Conservation (phyloP, 768 basidiomycete species). For the Porpolomopsis calyptriformis region DNA sequence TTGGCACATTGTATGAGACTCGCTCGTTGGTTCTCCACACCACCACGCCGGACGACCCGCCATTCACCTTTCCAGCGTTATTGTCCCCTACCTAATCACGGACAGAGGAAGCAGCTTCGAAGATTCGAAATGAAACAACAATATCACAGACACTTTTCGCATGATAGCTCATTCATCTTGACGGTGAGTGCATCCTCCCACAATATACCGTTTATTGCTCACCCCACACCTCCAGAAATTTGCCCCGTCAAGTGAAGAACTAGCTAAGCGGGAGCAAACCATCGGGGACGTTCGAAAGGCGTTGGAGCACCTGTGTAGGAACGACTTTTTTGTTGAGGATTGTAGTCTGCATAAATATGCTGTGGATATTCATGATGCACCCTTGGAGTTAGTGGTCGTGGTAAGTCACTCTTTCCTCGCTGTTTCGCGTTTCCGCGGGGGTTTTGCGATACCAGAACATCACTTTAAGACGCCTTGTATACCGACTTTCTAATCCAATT, state of each 20-base stretch:
- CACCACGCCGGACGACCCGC: no score
- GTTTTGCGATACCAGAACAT: no score
- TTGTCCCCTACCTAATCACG: no score
- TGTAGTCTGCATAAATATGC: constrained; percentile 10
- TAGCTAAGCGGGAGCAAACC: background rate
- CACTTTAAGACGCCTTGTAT: no score
- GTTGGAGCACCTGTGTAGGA: background rate
- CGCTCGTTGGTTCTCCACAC: no score
- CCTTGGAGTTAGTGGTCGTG: constrained; percentile 12
- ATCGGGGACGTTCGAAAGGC: background rate
- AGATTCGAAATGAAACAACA: background rate
- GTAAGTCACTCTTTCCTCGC: constrained; percentile 1
- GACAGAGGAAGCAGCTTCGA: no score
- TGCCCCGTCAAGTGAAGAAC: background rate
- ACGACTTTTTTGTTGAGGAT: background rate
- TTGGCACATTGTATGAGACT: no score
- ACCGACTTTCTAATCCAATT: background rate
- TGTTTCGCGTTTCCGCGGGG: background rate
- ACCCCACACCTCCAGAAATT: background rate
- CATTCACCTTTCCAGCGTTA: no score
- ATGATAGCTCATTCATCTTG: background rate
- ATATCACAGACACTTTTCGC: background rate
- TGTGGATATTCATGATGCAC: background rate
- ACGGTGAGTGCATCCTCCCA: background rate
- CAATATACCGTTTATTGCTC: background rate